Evolutionary conservation across 1,284 basidiomycete genomes (phyloP), one percentile per base, ranked within the genome.

Genomic region (Puccinia brachypodii): DNA sequence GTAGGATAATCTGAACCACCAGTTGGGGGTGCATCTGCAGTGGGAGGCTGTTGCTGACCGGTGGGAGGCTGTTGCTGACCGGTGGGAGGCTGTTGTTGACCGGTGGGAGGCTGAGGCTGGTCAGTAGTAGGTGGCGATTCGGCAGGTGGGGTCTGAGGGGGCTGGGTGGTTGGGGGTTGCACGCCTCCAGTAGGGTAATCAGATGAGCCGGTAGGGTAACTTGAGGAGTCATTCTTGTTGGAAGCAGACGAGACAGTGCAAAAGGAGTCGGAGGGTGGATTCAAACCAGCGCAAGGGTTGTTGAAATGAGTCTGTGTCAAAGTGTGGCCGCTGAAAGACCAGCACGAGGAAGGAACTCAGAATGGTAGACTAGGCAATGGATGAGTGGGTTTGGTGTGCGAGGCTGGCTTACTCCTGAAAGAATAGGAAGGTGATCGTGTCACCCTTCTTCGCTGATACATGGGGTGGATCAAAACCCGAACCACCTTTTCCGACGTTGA

Each of bases 221-320:
- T 38, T 3, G 76, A 31, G 3, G 66, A 71, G 11, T 64, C 25
- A 11, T 42, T 60, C 28, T 31, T 72, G 28, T 64, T 40, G 3
- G 60, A 19, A 6, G 31, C 69, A 44, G 53, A 44, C 31, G 40
- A 60, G 66, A 60, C 22, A n/a, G 56, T 73, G 40, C 78, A 81
- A 19, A 81, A 73, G 1, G 78, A 62, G 42, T 40, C 60, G n/a
- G 78, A 73, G 0, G 78, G 58, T 2, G 78, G 69, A 50, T 81
- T 81, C 28, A 33, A 25, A 14, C 78, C 78, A n/a, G 78, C 53
- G 33, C 78, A 81, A 50, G 78, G 78, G 22, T 81, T 81, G 3
- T 38, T 58, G 31, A 81, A 81, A 64, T 81, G 78, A 1, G 78
- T 81, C 58, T 81, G 78, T 19, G 78, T 81, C 13, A 81, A 66